phyloP scores from a whole-genome alignment of 192 early-diverging fungal species.

The Gigaspora rosea region DNA sequence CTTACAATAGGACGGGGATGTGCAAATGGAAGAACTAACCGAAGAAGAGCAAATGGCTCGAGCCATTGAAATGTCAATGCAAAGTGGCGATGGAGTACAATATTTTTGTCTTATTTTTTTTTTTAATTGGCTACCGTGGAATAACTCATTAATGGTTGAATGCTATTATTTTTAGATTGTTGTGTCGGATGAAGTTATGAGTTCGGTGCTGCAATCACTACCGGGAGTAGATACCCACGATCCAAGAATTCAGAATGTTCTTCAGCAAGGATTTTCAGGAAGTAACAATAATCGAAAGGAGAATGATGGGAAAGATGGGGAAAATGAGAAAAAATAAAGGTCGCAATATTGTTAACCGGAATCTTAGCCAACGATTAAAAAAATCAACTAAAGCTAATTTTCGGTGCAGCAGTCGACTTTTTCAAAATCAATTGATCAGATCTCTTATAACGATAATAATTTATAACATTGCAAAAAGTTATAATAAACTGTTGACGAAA shows the following conservation, averaged over 20 bases:
- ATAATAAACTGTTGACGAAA: no score
- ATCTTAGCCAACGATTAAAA: no score
- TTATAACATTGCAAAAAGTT: no score
- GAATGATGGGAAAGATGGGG: not conserved
- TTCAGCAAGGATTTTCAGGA: slow-evolving; percentile 45
- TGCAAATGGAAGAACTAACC: slow-evolving; percentile 64
- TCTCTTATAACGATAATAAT: no score
- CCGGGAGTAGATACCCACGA: slow-evolving; percentile 89
- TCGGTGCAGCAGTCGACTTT: no score
- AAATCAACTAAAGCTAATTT: no score
- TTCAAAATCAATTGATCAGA: no score
- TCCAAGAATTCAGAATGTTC: slow-evolving; percentile 73
- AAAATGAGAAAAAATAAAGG: not conserved
- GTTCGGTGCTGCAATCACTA: slow-evolving; percentile 74
- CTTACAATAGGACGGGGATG: slow-evolving; percentile 52
- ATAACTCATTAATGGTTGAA: not conserved
- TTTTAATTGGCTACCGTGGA: not conserved
- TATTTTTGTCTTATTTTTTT: not conserved
- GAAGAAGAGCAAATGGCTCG: slow-evolving; percentile 75
- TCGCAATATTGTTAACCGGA: no score
- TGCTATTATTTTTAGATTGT: not conserved
- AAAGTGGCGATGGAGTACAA: slow-evolving; percentile 34
- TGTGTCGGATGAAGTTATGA: slow-evolving; percentile 64
- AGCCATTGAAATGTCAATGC: slow-evolving; percentile 79
- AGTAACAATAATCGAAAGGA: slow-evolving; percentile 33